Evolutionary conservation across 148 eudicot genomes (phyloP), one percentile per base, ranked within the genome.

Genomic region (Mesembryanthemum crystallinum): DNA sequence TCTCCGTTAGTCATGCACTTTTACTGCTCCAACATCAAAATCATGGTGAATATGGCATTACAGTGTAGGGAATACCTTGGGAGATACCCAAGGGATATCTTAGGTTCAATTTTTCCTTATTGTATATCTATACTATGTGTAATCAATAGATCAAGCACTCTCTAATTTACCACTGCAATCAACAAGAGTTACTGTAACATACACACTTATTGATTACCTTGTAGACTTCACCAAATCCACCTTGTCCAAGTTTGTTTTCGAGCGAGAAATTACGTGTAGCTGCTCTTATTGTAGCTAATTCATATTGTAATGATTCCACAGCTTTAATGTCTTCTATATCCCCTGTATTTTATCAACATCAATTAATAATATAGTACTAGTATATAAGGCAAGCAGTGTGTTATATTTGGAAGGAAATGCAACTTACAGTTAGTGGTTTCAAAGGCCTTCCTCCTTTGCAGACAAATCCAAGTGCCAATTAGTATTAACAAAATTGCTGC

Each of bases 171-270:
- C 12, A 39, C 5, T 45, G 7, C 33, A 45, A 37, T 8, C 3
- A 37, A 21, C 43, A 5, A 39, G 8, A 39, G 1, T 39, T n/a
- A n/a, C 1, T 45, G 49, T 8, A 45, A 3, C 29, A 59, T 23
- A 4, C 7, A 11, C 12, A 12, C 14, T 0, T 3, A 23, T 59
- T 20, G 20, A 2, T 28, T 43, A 80, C 86, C 86, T 77, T 73
- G 28, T 64, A 83, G 35, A 83, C 83, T 4, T 33, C 27, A 28
- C 80, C 83, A 77, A 81, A 81, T 49, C 83, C 83, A 17, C 83
- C 83, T 72, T 83, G 69, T 10, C 83, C 86, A 0, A 83, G 57
- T 32, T 69, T 78, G 1, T 78, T 66, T 27, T 75, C 65, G 8
- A 0, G 4, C 1, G 82, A 72, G 64, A 84, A 84, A 39, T 78